Evolutionary conservation across 2,329 filamentous ascomycete species (phyloP).

Genomic region (Ascochyta fabae): DNA sequence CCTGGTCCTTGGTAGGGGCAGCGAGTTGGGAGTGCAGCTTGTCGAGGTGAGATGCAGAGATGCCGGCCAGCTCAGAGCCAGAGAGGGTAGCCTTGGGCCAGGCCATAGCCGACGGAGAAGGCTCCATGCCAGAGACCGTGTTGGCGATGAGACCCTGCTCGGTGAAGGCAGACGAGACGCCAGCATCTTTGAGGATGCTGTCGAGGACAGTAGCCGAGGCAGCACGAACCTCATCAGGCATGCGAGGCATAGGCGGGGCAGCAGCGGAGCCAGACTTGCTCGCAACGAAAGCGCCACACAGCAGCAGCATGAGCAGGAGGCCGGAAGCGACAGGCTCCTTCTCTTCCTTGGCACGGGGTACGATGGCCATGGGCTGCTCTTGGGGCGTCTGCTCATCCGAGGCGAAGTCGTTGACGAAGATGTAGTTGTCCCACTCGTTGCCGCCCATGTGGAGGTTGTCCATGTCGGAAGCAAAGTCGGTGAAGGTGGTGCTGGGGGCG

Average conservation of each 20-base stretch:
- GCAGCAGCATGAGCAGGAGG: constrained; percentile 91
- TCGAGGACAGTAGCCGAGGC: constrained; percentile 79
- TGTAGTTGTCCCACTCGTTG: constrained; percentile 79
- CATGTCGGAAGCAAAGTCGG: constrained; percentile 78
- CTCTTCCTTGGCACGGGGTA: constrained; percentile 53
- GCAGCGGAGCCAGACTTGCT: constrained; percentile 79
- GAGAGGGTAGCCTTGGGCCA: constrained; percentile 49
- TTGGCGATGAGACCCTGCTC: constrained; percentile 61
- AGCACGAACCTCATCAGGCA: constrained; percentile 80
- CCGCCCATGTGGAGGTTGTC: constrained; percentile 81
- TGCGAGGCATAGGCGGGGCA: constrained; percentile 73
- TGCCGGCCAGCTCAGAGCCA: constrained; percentile 45
- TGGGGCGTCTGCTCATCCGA: constrained; percentile 58
- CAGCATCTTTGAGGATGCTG: constrained; percentile 82
- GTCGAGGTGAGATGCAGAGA: constrained; percentile 47
- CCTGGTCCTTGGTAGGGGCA: constrained; percentile 78
- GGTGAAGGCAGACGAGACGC: constrained; percentile 57
- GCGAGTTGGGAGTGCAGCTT: constrained; percentile 55
- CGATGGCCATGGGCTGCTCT: constrained; percentile 50
- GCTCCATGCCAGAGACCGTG: constrained; percentile 49
- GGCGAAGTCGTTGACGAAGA: constrained; percentile 75
- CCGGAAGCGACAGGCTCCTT: constrained; percentile 75
- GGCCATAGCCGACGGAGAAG: constrained; percentile 45
- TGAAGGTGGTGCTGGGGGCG: constrained; percentile 67
- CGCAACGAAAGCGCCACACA: constrained; percentile 94